These are phyloP conservation scores for Botrytis sinoallii DNA, from an alignment of 2,329 filamentous ascomycete species.

Conservation along the genomic window DNA sequence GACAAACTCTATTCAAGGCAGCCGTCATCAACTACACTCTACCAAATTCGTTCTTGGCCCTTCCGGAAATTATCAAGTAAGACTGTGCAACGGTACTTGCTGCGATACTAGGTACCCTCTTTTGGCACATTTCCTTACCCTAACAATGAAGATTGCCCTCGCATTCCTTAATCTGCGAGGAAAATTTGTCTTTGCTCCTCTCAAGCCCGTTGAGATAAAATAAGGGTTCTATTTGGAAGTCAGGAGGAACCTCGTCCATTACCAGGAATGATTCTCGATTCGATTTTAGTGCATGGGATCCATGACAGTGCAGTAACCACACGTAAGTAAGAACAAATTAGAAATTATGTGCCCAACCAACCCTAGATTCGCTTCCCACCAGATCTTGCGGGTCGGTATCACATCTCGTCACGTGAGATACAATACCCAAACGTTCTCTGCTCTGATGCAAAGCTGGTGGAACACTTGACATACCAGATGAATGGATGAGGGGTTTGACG, in stretches of 20 bases:
- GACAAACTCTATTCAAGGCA: background rate
- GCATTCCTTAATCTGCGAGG: background rate
- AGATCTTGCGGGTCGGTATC: conserved; percentile 5
- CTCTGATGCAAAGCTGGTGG: background rate
- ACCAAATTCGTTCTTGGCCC: background rate
- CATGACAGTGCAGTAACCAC: background rate
- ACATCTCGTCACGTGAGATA: conserved; percentile 6
- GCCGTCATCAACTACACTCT: background rate
- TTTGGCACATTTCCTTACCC: background rate
- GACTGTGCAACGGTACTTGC: background rate
- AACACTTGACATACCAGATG: conserved; percentile 1
- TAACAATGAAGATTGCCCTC: background rate
- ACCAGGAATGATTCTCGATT: background rate
- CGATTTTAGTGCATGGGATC: background rate
- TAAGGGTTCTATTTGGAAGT: background rate
- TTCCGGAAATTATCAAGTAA: background rate
- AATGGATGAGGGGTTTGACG: background rate
- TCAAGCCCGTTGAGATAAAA: background rate
- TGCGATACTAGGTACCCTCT: background rate
- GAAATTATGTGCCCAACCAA: background rate
- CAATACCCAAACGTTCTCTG: background rate
- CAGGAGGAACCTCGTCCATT: background rate
- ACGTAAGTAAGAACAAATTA: background rate
- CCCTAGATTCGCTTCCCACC: background rate
- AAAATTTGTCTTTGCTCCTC: background rate